Base-by-base conservation (phyloP, 495 filamentous ascomycete species). In the Penicillium psychrofluorescens region DNA sequence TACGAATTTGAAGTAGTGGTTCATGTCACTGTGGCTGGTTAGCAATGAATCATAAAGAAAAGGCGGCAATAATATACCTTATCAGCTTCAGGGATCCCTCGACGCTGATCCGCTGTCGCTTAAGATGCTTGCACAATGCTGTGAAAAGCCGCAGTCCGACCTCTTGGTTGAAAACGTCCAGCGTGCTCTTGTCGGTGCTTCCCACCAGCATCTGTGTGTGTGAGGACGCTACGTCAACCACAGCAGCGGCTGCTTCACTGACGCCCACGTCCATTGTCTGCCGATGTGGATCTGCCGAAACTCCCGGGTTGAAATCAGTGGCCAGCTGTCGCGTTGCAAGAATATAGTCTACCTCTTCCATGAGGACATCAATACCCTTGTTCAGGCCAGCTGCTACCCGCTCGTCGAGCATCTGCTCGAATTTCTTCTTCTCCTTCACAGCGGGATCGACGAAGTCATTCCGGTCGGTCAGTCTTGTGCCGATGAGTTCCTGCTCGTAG, bases 391-490 rank as follows among this genome's bases (percentile, higher is more conserved):
- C 89, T 1, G 94, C 94, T 14, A 99, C 94, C 40, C 87, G 84
- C 66, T 97, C 94, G 58, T 99, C 94, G 8, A 99, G 81, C 85
- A 95, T 95, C 64, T 97, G 90, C 71, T 99, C 94, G 48, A 99
- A 99, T 37, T 85, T 88, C 67, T 95, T 97, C 77, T 99, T 99
- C 53, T 91, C 90, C 50, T 94, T 83, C 13, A 83, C 84, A 0
- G 90, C 87, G 5, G 90, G 88, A 55, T 92, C 87, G 30, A 99
- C 67, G 56, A 97, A 99, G 63, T 99, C 92, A 53, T 94, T 90
- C 15, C 85, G 80, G 55, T 99, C 91, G 10, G 85, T 85, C 40
- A 99, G 80, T 48, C 86, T 86, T 4, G 80, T 75, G 0, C 79
- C 80, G 6, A 88, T 83, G 30, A 99, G 75, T 61, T 97, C 91